Percentiles rank a stretch among this genome's conserved stretches.
phyloP scores from a whole-genome alignment of 768 basidiomycete species.

The Termitomyces sp. region DNA sequence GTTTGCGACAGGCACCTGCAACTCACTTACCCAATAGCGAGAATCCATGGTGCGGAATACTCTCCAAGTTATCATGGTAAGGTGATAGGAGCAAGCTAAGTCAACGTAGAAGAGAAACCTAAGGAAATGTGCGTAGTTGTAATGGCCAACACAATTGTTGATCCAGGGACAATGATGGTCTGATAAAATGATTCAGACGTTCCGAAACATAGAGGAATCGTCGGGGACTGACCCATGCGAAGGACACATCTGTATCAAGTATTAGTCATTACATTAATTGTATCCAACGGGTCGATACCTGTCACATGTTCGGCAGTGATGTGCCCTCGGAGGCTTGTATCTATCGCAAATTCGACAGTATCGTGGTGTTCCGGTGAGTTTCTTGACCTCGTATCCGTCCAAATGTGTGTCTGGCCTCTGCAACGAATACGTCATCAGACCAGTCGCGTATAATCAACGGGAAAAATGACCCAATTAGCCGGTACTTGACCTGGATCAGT shows the following conservation, averaged over 20 bases:
- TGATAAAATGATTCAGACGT: conserved; percentile 21
- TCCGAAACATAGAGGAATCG: not conserved
- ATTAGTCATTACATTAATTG: conserved; percentile 1
- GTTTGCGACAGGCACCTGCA: not conserved
- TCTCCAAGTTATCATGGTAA: conserved; percentile 72
- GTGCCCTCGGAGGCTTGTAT: conserved; percentile 85
- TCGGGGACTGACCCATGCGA: conserved; percentile 69
- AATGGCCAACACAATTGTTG: conserved; percentile 91
- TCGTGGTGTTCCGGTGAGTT: conserved; percentile 72
- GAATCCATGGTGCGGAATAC: conserved; percentile 40
- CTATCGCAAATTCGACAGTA: conserved; percentile 82
- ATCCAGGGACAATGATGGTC: conserved; percentile 94
- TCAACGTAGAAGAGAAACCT: conserved; percentile 94
- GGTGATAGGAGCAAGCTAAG: conserved; percentile 81
- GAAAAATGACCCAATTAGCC: conserved; percentile 56
- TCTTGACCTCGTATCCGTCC: conserved; percentile 89
- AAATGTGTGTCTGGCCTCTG: conserved; percentile 71
- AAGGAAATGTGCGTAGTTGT: conserved; percentile 84
- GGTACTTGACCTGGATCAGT: conserved; percentile 89
- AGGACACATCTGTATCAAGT: conserved; percentile 59
- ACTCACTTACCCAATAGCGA: conserved; percentile 47
- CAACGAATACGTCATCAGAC: not conserved
- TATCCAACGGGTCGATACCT: conserved; percentile 23
- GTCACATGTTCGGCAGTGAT: conserved; percentile 89
- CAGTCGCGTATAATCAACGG: not conserved